Base-by-base conservation (phyloP, 2,329 filamentous ascomycete species). In the Zelopaecilomyces penicillatus region DNA sequence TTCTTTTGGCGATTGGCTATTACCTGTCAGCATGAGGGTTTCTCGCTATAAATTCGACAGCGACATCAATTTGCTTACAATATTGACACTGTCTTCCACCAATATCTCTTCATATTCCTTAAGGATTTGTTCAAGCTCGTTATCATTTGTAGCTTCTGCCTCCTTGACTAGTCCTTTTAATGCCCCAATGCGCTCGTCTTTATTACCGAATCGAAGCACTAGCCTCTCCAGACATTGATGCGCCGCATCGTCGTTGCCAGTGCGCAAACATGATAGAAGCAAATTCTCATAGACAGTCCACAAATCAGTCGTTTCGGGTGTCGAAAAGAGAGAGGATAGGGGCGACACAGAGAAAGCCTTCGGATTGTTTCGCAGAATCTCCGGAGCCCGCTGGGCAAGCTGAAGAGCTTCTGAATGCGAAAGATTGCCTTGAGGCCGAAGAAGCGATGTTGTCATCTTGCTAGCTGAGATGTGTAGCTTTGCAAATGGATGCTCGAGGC, bases 211-310 rank as follows among this genome's bases (percentile, higher is more conserved):
- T 40, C 93, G 85, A 48, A 77, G 71, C 4, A 80, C 81, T 38
- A 98, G 75, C 49, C 83, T 78, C 57, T 86, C 78, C 33, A 97
- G 74, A 59, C 86, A 87, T 54, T 81, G 64, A 52, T 80, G 79
- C 27, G 93, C 93, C 27, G 86, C 79, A 51, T 79, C 70, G 55
- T 94, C 84, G 63, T 97, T 87, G 43, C 87, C 85, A 0, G 87
- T 89, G 41, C 87, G 84, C 33, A 98, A 76, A 57, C 87, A 93
- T 30, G 88, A 81, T 31, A 93, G 70, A 53, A 97, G 71, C 12
- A 97, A 75, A 60, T 95, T 93, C 67, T 97, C 91, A 65, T 93
- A 86, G 37, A 79, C 80, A 11, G 77, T 77, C 89, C 91, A 97
- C 59, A 87, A 74, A 52, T 95, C 88, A 44, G 85, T 74, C 0